Evolutionary conservation across 331 rosid genomes (phyloP), one percentile per base, ranked within the genome.

Genomic region (Prunus yedoensis): DNA sequence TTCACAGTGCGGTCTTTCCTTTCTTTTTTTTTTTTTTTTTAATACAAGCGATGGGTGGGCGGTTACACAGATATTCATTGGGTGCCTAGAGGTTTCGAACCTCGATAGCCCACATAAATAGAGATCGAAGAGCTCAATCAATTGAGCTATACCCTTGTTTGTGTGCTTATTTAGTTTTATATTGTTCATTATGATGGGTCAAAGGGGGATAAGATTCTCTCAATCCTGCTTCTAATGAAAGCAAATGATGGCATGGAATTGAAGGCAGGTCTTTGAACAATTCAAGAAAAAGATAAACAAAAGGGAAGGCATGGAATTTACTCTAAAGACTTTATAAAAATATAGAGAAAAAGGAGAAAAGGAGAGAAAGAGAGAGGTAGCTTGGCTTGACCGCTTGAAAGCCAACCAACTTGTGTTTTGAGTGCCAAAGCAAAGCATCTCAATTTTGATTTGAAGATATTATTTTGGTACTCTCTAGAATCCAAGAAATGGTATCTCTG

Each of bases 211-310:
- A 15, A 78, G 85, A 78, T 85, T 78, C 88, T 76, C 66, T 14
- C 70, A 74, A 78, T 79, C 82, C 83, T 80, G 61, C 77, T 83
- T 83, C 78, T 74, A 27, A 78, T 79, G 83, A 75, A 83, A 84
- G 83, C 74, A 63, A 87, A 87, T 89, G 84, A 87, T 89, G 87
- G 74, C 81, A 86, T 63, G 69, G 83, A 86, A 81, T 79, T 80
- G 86, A 63, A 84, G 79, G 45, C 75, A 58, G 70, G 30, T 11
- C 18, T 73, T 83, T 74, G 85, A 88, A 84, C 89, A 81, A 85
- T 82, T 83, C 75, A 60, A 73, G 17, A 32, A 28, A 59, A 66
- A 69, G 30, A 70, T 76, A 64, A 66, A 56, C 49, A 66, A 77
- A 68, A 81, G 80, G 69, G 4, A 14, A 58, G 46, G 6, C 59